Base-by-base conservation (phyloP, 2,329 filamentous ascomycete species). In the Ceratocystiopsis minuta region DNA sequence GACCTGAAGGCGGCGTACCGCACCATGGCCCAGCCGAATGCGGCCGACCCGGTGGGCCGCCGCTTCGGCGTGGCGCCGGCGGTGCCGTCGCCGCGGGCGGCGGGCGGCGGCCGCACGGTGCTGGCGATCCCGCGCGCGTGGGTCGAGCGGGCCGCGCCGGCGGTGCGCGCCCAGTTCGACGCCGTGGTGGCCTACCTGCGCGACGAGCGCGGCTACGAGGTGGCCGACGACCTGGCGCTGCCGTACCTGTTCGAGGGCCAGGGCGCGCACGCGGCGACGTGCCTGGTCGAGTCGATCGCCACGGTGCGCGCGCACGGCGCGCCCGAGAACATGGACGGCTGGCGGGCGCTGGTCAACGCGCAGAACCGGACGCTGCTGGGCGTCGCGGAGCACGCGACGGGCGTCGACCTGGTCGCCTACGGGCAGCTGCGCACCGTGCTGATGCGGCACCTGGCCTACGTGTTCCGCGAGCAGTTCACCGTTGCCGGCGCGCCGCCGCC, bases 1-100 rank as follows among this genome's bases (percentile, higher is more conserved):
- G 87, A 93, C 52, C 70, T 95, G 6, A 78, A 80, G 46, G 67
- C 86, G 41, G 79, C 81, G n/a, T 95, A 90, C 61, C 76, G 82
- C 39, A 56, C 82, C 51, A 85, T 92, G 70, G 70, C 81, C 2
- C 69, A 75, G 41, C 80, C 84, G 0, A 71, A 93, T 51, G 72
- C 78, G 0, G 58, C 66, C 3, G 69, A 79, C 54, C 62, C 68
- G 0, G 59, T 67, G 9, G 79, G 80, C 16, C 60, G 68, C 9
- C 61, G 67, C 14, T 90, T 92, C 56, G 69, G 70, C 0, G 65
- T 74, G 4, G 74, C 72, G 14, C 61, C 62, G 0, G 51, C 52
- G 6, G 58, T 62, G 3, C 16, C 1, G 14, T 16, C 20, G 24
- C 6, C 6, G n/a, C 51, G 57, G 34, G 15, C 13, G 15, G 32